These are phyloP conservation scores for Bipolaris zeicola DNA, from an alignment of 2,329 filamentous ascomycete species.

Conservation along the genomic window DNA sequence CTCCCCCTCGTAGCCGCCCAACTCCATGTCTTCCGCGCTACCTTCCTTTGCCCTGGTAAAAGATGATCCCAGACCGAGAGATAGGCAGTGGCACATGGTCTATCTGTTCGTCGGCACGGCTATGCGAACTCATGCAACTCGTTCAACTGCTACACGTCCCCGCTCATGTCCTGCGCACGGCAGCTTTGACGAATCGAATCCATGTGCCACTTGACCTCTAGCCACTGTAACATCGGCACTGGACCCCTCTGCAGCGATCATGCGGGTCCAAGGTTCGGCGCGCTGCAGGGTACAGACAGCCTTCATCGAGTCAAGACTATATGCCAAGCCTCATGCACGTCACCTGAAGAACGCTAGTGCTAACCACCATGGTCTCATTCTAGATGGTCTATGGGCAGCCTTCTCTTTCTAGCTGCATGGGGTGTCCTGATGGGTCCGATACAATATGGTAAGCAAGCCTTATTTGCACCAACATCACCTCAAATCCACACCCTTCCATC, in stretches of 20 bases:
- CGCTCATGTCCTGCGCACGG: slow-evolving; percentile 18
- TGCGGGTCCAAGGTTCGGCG: slow-evolving; percentile 49
- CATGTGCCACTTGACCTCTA: slow-evolving; percentile 43
- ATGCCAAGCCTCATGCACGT: slow-evolving; percentile 31
- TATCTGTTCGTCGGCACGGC: slow-evolving; percentile 30
- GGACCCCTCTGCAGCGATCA: slow-evolving; percentile 47
- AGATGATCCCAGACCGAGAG: slow-evolving; percentile 28
- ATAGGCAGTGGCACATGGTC: slow-evolving; percentile 35
- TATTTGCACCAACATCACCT: slow-evolving; percentile 16
- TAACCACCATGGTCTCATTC: slow-evolving; percentile 44
- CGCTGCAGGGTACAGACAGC: slow-evolving; percentile 42
- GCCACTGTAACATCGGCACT: slow-evolving; percentile 44
- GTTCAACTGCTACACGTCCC: slow-evolving; percentile 17
- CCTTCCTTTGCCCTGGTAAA: slow-evolving; percentile 19
- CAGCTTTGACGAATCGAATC: slow-evolving; percentile 27
- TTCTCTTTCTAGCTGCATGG: slow-evolving; percentile 90
- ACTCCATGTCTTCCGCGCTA: slow-evolving; percentile 12
- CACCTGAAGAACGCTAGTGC: slow-evolving; percentile 36
- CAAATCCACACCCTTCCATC: background rate
- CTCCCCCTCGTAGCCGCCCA: slow-evolving; percentile 17
- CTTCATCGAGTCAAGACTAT: slow-evolving; percentile 37
- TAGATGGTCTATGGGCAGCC: slow-evolving; percentile 94
- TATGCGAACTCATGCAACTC: slow-evolving; percentile 41
- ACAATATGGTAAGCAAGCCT: slow-evolving; percentile 64
- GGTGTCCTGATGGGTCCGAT: slow-evolving; percentile 91